Percentiles rank a stretch among this genome's conserved stretches.
These are phyloP conservation scores for Otatea glauca DNA, from an alignment of 176 grass and related monocot genomes.

Conservation along the genomic window DNA sequence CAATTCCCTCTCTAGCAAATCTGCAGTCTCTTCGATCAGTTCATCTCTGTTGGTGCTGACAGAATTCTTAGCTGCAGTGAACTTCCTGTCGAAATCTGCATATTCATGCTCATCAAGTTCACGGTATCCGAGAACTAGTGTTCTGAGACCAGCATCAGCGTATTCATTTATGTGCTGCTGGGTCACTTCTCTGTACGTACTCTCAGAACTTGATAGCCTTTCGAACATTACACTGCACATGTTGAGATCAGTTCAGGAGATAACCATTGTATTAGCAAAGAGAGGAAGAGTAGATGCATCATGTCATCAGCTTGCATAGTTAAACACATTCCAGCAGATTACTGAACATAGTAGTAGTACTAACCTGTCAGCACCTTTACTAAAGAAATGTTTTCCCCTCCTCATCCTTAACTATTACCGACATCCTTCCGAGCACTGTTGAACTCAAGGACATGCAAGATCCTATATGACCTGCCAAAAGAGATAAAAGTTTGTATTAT, in stretches of 20 bases:
- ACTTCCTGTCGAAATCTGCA: slow-evolving; percentile 56
- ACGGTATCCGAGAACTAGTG: slow-evolving; percentile 81
- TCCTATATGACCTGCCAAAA: slow-evolving; percentile 64
- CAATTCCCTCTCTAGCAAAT: slow-evolving; percentile 70
- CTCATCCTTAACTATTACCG: slow-evolving; percentile 75
- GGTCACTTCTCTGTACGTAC: slow-evolving; percentile 57
- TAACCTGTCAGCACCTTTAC: slow-evolving; percentile 94
- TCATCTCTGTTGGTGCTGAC: slow-evolving; percentile 74
- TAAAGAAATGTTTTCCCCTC: slow-evolving; percentile 74
- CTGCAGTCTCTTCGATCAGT: slow-evolving; percentile 69
- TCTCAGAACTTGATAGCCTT: slow-evolving; percentile 62
- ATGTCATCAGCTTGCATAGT: neutral
- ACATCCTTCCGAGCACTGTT: slow-evolving; percentile 86
- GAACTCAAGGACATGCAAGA: slow-evolving; percentile 93
- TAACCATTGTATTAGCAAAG: neutral
- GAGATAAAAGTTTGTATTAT: neutral
- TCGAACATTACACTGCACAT: slow-evolving; percentile 82
- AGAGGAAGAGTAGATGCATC: slow-evolving; percentile 19
- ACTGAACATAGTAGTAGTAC: slow-evolving; percentile 20
- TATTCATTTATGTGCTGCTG: slow-evolving; percentile 81
- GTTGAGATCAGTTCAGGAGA: slow-evolving; percentile 34
- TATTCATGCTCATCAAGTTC: slow-evolving; percentile 74
- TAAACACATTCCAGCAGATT: slow-evolving; percentile 14
- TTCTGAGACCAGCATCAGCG: slow-evolving; percentile 86
- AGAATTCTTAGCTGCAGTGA: slow-evolving; percentile 72